Evolutionary conservation across 805 yeast genomes (phyloP).

Genomic region (Candida tibetensis): DNA sequence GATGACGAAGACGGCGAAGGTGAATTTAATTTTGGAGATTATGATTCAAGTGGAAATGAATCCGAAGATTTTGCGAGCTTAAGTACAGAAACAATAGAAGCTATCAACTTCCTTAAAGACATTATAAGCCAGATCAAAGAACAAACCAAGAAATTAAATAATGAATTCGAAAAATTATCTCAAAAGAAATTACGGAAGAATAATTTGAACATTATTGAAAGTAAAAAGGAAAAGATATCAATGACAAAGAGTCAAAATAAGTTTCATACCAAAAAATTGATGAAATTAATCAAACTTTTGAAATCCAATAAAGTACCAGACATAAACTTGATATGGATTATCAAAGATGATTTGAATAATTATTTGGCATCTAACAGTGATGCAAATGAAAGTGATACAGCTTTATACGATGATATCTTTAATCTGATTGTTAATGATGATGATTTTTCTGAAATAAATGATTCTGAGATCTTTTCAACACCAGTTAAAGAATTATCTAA

Average conservation of each 20-base stretch:
- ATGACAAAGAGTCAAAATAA: conserved; percentile 27
- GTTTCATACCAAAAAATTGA: conserved; percentile 37
- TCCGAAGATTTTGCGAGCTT: conserved; percentile 16
- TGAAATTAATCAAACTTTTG: conserved; percentile 28
- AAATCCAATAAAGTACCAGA: conserved; percentile 25
- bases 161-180: conserved; percentile 39
- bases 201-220: conserved; percentile 33
- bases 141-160: conserved; percentile 36
- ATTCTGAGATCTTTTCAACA: conserved; percentile 11
- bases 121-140: conserved; percentile 30
- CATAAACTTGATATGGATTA: conserved; percentile 30
- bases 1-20: conserved; percentile 21
- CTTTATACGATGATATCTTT: conserved; percentile 42
- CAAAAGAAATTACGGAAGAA: conserved; percentile 40
- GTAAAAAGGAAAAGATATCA: conserved; percentile 41
- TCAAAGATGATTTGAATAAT: conserved; percentile 39
- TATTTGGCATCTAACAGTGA: conserved; percentile 34
- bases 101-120: conserved; percentile 30
- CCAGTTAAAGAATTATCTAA: conserved; percentile 6
- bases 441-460: conserved; percentile 11
- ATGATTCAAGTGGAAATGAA: conserved; percentile 13
- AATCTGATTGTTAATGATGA: conserved; percentile 16
- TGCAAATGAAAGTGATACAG: conserved; percentile 36
- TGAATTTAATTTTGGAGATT: conserved; percentile 9
- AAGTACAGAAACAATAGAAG: conserved; percentile 33